Evolutionary conservation across 768 basidiomycete genomes (phyloP), one percentile per base, ranked within the genome.

Genomic region (Hygrophoropsis aurantiaca): DNA sequence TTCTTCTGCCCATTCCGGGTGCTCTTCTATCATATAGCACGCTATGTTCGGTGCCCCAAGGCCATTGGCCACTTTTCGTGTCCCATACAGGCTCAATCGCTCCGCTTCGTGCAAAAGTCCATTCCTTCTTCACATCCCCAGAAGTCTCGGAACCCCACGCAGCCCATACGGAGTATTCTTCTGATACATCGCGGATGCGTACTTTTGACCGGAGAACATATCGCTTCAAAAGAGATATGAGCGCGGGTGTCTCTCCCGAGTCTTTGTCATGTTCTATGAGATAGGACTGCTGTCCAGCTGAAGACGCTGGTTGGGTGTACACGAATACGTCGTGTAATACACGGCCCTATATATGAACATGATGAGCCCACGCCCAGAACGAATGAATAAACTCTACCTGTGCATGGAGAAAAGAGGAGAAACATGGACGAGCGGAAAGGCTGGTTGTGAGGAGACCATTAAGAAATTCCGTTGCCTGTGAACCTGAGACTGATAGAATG

Each of bases 171-270:
- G 87, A 83, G 68, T 82, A 92, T 52, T 91, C 80, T 1, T 80
- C 77, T 4, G 89, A 82, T 4, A 85, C 85, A 58, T 91, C 86
- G 44, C 79, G 75, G 19, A 97, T 71, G 60, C 85, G 86, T 30
- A 97, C 91, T 60, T 91, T 94, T 11, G 93, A 86, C 5, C 95
- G 85, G 1, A 99, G 78, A 33, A 94, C 77, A 65, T 87, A 90
- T 11, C 85, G 83, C 59, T 90, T 93, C 52, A 98, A 74, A 48
- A 87, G 70, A n/a, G 82, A 60, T 11, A 84, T 64, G 23, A 97
- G 72, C 0, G 85, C 65, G 1, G 78, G 75, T 6, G 79, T 77
- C 53, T 83, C 79, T 23, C 84, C 77, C 1, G 77, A 63, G 39
- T 81, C 71, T 10, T 79, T 66, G 62, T 94, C 83, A 58, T 85